Evolutionary conservation across 495 filamentous ascomycete species (phyloP).

Genomic region (Annulohypoxylon maeteangense): DNA sequence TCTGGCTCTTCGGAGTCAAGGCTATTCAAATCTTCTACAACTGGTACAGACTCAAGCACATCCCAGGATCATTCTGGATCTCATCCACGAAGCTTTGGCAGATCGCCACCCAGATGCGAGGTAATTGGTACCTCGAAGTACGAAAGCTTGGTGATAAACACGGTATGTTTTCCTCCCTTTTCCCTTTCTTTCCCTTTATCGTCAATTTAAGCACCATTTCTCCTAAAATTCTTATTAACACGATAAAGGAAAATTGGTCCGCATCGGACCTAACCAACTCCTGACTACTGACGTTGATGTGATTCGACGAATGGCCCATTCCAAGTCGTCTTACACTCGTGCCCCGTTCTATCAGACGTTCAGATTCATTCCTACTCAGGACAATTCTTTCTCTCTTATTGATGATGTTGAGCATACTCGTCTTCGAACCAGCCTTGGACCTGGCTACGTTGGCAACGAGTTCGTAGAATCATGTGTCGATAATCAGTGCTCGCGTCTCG

Average conservation of each 20-base stretch:
- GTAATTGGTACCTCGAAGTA: conserved; percentile 28
- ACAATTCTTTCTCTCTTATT: conserved; percentile 33
- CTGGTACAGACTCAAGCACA: conserved; percentile 32
- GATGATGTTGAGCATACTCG: conserved; percentile 34
- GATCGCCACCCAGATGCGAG: conserved; percentile 22
- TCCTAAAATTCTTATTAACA: not conserved
- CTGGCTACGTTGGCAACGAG: conserved; percentile 21
- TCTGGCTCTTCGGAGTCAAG: conserved; percentile 8
- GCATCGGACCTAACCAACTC: conserved; percentile 36
- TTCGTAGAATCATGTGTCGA: conserved; percentile 33
- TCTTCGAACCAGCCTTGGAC: conserved; percentile 29
- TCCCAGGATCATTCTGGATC: conserved; percentile 34
- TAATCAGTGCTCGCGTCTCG: conserved; percentile 21
- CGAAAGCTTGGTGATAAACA: conserved; percentile 27
- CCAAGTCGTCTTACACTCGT: conserved; percentile 20
- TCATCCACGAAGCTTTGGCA: conserved; percentile 32
- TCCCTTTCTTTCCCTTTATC: not conserved
- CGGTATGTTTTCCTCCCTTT: conserved; percentile 18
- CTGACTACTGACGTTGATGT: conserved; percentile 35
- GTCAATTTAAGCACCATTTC: not conserved
- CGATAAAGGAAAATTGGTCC: conserved; percentile 28
- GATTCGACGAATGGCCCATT: conserved; percentile 37
- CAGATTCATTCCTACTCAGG: conserved; percentile 33
- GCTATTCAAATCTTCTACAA: not conserved
- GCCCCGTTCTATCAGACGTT: conserved; percentile 36